A percentile compares a stretch with the other conserved stretches of the same genome.
phyloP scores from a whole-genome alignment of 2,329 filamentous ascomycete species.

The Ophiostoma angusticollis region DNA sequence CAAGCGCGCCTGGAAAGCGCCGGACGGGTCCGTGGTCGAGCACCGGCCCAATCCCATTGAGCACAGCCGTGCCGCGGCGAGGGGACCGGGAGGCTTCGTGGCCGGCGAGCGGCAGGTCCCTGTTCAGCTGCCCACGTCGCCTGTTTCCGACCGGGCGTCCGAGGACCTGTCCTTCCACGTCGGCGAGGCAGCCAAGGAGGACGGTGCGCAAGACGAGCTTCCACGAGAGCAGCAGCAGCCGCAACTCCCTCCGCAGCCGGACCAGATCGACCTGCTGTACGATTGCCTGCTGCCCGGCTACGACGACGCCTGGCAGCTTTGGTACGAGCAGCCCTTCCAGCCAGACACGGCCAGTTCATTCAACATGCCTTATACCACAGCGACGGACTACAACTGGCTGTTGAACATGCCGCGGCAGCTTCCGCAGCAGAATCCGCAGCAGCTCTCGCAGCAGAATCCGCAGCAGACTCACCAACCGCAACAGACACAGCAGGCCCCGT shows the following conservation, averaged over 20 bases:
- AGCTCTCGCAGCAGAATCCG: background rate
- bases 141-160: conserved; percentile 4
- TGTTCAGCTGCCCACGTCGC: conserved; percentile 7
- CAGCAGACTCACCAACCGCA: background rate
- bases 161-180: background rate
- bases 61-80: background rate
- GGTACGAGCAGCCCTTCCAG: conserved; percentile 10
- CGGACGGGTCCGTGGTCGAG: conserved; percentile 9
- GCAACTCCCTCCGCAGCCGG: no score
- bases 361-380: conserved; percentile 14
- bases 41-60: background rate
- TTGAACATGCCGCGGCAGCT: conserved; percentile 7
- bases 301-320: conserved; percentile 1
- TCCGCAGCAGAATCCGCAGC: background rate
- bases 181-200: no score
- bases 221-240: no score
- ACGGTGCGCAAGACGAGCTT: no score
- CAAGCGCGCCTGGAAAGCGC: conserved; percentile 11
- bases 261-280: background rate
- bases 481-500: background rate
- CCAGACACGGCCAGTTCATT: conserved; percentile 13
- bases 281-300: background rate
- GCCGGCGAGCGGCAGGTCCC: background rate
- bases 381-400: conserved; percentile 13
- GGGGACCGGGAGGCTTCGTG: background rate